A percentile compares a stretch with the other conserved stretches of the same genome.
These are phyloP conservation scores for Botrytis deweyae DNA, from an alignment of 2,329 filamentous ascomycete genomes.

Conservation along the genomic window DNA sequence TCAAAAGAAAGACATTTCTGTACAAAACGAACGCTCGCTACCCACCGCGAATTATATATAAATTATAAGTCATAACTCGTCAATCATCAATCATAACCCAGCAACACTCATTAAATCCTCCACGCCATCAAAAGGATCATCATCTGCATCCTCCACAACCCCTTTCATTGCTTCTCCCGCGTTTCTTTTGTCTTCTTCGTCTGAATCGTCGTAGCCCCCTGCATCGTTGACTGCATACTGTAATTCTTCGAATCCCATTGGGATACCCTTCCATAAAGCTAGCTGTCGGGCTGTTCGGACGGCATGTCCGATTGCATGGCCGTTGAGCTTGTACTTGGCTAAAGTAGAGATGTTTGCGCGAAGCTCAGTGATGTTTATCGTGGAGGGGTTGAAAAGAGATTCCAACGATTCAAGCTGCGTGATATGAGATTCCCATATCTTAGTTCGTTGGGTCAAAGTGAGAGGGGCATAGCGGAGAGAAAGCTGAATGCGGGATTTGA, in stretches of 20 bases:
- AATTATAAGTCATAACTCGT: slow-evolving; percentile 1
- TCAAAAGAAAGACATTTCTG: neutral
- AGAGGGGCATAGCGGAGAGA: slow-evolving; percentile 34
- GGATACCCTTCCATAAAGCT: slow-evolving; percentile 18
- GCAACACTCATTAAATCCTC: slow-evolving; percentile 22
- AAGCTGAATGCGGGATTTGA: slow-evolving; percentile 41
- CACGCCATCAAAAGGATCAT: slow-evolving; percentile 11
- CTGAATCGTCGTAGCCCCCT: neutral
- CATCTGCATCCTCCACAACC: neutral
- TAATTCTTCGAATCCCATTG: slow-evolving; percentile 16
- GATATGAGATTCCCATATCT: slow-evolving; percentile 25
- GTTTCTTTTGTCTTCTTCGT: neutral
- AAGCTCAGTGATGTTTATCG: slow-evolving; percentile 18
- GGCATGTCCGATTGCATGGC: slow-evolving; percentile 20
- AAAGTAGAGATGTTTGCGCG: slow-evolving; percentile 7
- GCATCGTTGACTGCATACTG: slow-evolving; percentile 9
- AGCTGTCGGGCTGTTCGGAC: slow-evolving; percentile 24
- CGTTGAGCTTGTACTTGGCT: slow-evolving; percentile 17
- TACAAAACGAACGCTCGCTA: neutral
- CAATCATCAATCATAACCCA: slow-evolving; percentile 10
- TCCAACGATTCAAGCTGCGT: slow-evolving; percentile 44
- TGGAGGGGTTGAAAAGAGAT: slow-evolving; percentile 22
- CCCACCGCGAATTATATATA: neutral
- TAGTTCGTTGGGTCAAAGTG: slow-evolving; percentile 11
- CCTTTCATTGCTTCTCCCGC: neutral